Base-by-base conservation (phyloP, 495 filamentous ascomycete genomes). In the Podospora fimiseda region DNA sequence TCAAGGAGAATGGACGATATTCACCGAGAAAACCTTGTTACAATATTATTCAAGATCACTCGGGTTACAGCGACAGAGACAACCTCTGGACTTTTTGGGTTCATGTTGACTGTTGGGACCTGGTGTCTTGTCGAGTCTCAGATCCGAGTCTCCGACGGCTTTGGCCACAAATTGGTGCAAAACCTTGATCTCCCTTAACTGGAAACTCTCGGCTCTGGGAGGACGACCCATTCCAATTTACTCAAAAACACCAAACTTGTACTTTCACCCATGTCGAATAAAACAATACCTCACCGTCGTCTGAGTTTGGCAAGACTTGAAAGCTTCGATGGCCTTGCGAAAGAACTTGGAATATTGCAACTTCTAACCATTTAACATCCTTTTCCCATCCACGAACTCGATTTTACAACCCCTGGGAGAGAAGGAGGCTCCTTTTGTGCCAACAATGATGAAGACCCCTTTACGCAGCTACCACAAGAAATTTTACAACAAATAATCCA, bases 51-150 rank as follows among this genome's bases (percentile, higher is more conserved):
- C 23, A 30, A 14, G 41, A 44, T 15, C 18, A n/a, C n/a, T n/a
- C 22, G 16, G 13, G 48, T 16, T 55, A 50, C 38, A 33, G 14
- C 14, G 16, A 50, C 21, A 30, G 19, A 18, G 30, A 49, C 20
- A 19, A 24, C 2, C 37, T 20, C 5, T 62, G 60, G 60, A 49
- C 41, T 9, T 59, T 59, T 33, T 50, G 51, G 2, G 56, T 62
- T 6, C 60, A 62, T 24, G 53, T 52, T 14, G 56, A 59, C 48
- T 62, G 60, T 44, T 62, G 60, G 60, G 56, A 51, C 9, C 9
- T 61, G 7, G 51, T 55, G 16, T 36, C 48, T 14, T 41, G 43
- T 44, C 56, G 43, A 5, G 30, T 46, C 22, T 46, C 49, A 3
- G 21, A 52, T 21, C 41, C 50, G 7, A 14, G 18, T 9, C 33